Conservation (phyloP, 768 basidiomycete genomes). For the Amanita pseudoporphyria region DNA sequence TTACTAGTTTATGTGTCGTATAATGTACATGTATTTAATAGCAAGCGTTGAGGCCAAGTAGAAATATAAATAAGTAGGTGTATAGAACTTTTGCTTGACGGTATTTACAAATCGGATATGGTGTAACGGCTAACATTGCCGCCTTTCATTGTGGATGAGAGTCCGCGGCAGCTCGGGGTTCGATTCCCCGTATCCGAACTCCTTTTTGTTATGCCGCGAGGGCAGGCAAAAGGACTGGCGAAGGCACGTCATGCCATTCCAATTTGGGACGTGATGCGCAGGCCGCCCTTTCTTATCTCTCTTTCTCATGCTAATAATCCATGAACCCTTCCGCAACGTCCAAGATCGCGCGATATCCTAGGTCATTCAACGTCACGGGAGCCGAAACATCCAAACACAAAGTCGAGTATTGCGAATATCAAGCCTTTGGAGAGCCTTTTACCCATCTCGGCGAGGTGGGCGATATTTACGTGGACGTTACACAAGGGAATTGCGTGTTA, state of each 20-base stretch:
- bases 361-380: background rate
- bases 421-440: background rate
- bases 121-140: conserved; percentile 64
- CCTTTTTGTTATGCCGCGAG: background rate
- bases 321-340: background rate
- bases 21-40: too few relatives aligned
- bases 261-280: too few relatives aligned
- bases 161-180: conserved; percentile 25
- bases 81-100: too few relatives aligned
- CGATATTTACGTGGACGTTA: conserved; percentile 3
- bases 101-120: conserved; percentile 33
- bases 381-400: background rate
- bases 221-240: too few relatives aligned
- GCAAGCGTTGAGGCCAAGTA: too few relatives aligned
- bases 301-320: too few relatives aligned
- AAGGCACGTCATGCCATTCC: too few relatives aligned
- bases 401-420: background rate
- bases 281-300: too few relatives aligned
- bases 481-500: background rate
- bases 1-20: too few relatives aligned
- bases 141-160: conserved; percentile 32
- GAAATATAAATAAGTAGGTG: too few relatives aligned
- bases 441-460: background rate
- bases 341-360: background rate
- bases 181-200: conserved; percentile 21